Percentiles rank a stretch among this genome's conserved stretches.
Evolutionary conservation across 805 yeast species (phyloP).

Genomic region (Ogataea naganishii): DNA sequence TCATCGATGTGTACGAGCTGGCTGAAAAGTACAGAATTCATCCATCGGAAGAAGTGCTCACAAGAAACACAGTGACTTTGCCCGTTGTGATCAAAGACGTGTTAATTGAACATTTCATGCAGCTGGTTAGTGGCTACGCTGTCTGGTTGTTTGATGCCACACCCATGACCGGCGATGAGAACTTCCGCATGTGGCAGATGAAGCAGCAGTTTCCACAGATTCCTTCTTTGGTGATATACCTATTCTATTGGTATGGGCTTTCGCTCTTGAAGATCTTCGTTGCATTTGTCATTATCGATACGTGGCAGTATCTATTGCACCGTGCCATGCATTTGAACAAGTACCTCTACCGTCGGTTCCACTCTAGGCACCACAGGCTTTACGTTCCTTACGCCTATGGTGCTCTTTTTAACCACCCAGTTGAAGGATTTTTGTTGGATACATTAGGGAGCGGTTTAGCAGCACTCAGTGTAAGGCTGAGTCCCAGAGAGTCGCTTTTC

Average conservation of each 20-base stretch:
- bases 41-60: slow-evolving; percentile 75
- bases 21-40: slow-evolving; percentile 86
- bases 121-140: slow-evolving; percentile 57
- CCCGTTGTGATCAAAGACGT: slow-evolving; percentile 75
- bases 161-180: slow-evolving; percentile 45
- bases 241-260: slow-evolving; percentile 53
- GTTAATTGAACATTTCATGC: slow-evolving; percentile 74
- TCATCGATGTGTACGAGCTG: slow-evolving; percentile 63
- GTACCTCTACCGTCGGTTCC: slow-evolving; percentile 68
- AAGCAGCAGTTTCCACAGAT: slow-evolving; percentile 26
- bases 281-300: slow-evolving; percentile 74
- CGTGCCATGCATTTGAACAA: slow-evolving; percentile 81
- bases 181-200: slow-evolving; percentile 36
- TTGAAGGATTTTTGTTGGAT: slow-evolving; percentile 89
- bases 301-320: slow-evolving; percentile 94
- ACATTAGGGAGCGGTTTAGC: slow-evolving; percentile 90
- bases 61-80: slow-evolving; percentile 68
- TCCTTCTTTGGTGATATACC: slow-evolving; percentile 41
- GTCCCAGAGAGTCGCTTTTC: slow-evolving; percentile 68
- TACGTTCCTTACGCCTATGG: slow-evolving; percentile 97
- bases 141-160: slow-evolving; percentile 49
- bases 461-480: slow-evolving; percentile 47
- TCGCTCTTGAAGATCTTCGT: slow-evolving; percentile 45
- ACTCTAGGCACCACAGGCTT: slow-evolving; percentile 88
- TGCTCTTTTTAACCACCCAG: slow-evolving; percentile 88